Evolutionary conservation across 2,329 filamentous ascomycete genomes (phyloP), one percentile per base, ranked within the genome.

Genomic region (Lecanicillium sp.): DNA sequence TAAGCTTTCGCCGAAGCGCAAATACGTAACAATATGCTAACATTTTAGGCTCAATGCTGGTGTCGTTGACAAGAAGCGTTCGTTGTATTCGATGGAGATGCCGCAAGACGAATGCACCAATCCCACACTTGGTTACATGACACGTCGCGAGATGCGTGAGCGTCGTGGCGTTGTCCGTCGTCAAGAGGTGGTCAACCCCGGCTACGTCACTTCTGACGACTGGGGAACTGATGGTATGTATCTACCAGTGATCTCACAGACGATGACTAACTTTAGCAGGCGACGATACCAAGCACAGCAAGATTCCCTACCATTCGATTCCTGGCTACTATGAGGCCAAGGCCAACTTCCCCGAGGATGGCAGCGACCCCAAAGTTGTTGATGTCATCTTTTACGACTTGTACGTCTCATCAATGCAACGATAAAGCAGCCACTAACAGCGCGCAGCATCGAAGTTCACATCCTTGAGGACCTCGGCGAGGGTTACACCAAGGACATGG

Each of bases 321-420:
- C 72, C 73, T 4, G 60, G 66, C 44, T 71, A 71, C 47, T 68
- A 73, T 47, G 66, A 72, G 49, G 64, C 63, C 3, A 63, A 66
- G 13, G 71, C 56, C 6, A 68, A 64, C 0, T 73, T 76, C 39
- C 66, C 69, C 0, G 42, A 51, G 2, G 57, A 65, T 17, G 65
- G 66, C 1, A 58, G 37, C 36, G 38, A 54, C 14, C 65, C 70
- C 0, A 60, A 64, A 10, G 61, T 51, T 3, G 71, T 75, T 3
- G 73, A 77, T 44, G 50, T 77, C 1, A 58, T 77, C 17, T 76
- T 76, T 48, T 52, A 72, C 12, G 71, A 76, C 45, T 76, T 71
- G 63, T 65, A 44, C 53, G 61, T 57, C 3, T 10, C 27, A 3
- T 37, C 11, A 27, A n/a, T 17, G 7, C 4, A 11, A 11, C 7